A percentile compares a stretch with the other conserved stretches of the same genome.
Conservation (phyloP, 495 filamentous ascomycete genomes). For the Aspergillus coremiiformis region DNA sequence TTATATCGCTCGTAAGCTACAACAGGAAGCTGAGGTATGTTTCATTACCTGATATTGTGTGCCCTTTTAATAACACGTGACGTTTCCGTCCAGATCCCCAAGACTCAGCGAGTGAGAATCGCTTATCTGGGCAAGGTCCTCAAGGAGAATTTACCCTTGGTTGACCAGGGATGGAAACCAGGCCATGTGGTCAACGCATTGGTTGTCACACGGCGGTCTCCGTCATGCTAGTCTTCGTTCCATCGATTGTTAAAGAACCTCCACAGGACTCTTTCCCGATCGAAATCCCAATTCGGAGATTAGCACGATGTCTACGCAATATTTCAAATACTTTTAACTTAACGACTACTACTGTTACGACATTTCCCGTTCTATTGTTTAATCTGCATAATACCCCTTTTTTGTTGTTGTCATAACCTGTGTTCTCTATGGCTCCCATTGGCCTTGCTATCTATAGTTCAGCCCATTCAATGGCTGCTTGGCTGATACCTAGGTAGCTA, state of each 20-base stretch:
- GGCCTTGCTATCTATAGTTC: background rate
- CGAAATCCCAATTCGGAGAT: background rate
- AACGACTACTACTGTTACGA: background rate
- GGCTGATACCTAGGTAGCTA: background rate
- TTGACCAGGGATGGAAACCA: slow-evolving; percentile 65
- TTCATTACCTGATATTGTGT: background rate
- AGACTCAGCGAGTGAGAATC: slow-evolving; percentile 53
- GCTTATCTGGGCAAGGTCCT: slow-evolving; percentile 76
- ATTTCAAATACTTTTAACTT: background rate
- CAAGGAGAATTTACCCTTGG: slow-evolving; percentile 55
- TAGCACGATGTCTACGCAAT: background rate
- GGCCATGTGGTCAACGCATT: slow-evolving; percentile 75
- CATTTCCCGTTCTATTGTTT: slow-evolving; percentile 2
- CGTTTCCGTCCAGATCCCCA: slow-evolving; percentile 31
- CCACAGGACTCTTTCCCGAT: background rate
- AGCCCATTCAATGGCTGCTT: background rate
- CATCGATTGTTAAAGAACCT: background rate
- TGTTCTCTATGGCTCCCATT: background rate
- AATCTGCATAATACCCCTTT: slow-evolving; percentile 37
- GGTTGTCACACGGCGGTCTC: slow-evolving; percentile 45
- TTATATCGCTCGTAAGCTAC: slow-evolving; percentile 53
- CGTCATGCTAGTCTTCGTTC: background rate
- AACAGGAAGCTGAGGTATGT: slow-evolving; percentile 59
- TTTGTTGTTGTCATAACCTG: slow-evolving; percentile 4
- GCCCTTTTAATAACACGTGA: background rate